A percentile compares a stretch with the other conserved stretches of the same genome.
Conservation (phyloP, 2,329 filamentous ascomycete genomes). For the Phialophora expanda region DNA sequence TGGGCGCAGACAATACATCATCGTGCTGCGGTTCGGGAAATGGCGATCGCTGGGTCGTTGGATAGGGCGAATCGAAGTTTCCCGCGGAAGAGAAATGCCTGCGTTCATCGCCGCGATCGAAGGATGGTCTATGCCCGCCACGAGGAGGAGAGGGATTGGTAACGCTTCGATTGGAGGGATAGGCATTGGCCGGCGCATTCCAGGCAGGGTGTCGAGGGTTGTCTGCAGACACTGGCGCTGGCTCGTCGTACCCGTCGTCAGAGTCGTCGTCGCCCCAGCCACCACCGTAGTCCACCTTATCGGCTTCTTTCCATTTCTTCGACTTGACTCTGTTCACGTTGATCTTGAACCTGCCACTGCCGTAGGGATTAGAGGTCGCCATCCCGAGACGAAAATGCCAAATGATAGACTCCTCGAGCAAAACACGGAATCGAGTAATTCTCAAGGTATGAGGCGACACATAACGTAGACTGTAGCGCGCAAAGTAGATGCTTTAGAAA, state of each 20-base stretch:
- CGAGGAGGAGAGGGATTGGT: slow-evolving; percentile 48
- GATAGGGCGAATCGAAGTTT: slow-evolving; percentile 36
- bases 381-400: slow-evolving; percentile 10
- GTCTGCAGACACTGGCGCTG: slow-evolving; percentile 40
- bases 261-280: slow-evolving; percentile 78
- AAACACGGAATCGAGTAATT: not conserved
- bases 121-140: slow-evolving; percentile 29
- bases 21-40: slow-evolving; percentile 37
- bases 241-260: slow-evolving; percentile 58
- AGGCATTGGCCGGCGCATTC: slow-evolving; percentile 26
- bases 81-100: slow-evolving; percentile 36
- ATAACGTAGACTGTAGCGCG: slow-evolving; percentile 7
- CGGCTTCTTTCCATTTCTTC: slow-evolving; percentile 93
- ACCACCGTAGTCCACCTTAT: slow-evolving; percentile 83
- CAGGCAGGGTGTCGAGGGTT: slow-evolving; percentile 24
- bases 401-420: not conserved
- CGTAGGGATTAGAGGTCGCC: slow-evolving; percentile 36
- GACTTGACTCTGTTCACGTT: slow-evolving; percentile 90
- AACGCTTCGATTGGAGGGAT: slow-evolving; percentile 41
- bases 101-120: slow-evolving; percentile 39
- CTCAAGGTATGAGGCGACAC: slow-evolving; percentile 16
- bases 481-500: not conserved
- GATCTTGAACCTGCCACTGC: slow-evolving; percentile 68
- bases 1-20: slow-evolving; percentile 12
- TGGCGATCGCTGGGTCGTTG: slow-evolving; percentile 31